Percentiles rank a stretch among this genome's conserved stretches.
Evolutionary conservation across 2,329 filamentous ascomycete species (phyloP).

Genomic region (Pestalotiopsis sp.): DNA sequence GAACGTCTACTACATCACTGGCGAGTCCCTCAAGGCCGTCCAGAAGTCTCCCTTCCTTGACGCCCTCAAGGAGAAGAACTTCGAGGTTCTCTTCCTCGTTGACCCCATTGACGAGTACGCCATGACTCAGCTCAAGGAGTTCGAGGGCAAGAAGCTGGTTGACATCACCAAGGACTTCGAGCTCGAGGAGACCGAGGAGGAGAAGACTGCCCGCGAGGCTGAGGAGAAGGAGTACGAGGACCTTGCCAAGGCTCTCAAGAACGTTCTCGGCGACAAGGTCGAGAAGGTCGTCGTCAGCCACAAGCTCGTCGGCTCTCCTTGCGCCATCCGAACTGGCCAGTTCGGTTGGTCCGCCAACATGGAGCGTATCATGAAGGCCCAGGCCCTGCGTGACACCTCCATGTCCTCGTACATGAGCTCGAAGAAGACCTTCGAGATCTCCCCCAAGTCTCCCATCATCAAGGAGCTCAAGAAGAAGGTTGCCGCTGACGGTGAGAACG

Average conservation of each 20-base stretch:
- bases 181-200: slow-evolving; percentile 99
- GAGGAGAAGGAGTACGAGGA: slow-evolving; percentile 98
- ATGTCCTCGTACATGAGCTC: slow-evolving; percentile 99
- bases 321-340: slow-evolving; percentile 98
- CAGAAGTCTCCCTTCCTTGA: slow-evolving; percentile 98
- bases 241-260: slow-evolving; percentile 97
- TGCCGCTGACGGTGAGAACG: slow-evolving; percentile 94
- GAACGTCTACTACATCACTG: slow-evolving; percentile 99
- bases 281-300: slow-evolving; percentile 99
- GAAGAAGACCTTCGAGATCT: slow-evolving; percentile 99
- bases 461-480: slow-evolving; percentile 99
- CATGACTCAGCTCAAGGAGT: slow-evolving; percentile 99
- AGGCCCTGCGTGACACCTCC: slow-evolving; percentile 98
- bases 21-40: slow-evolving; percentile 98
- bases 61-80: slow-evolving; percentile 97
- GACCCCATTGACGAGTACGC: slow-evolving; percentile 99
- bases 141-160: slow-evolving; percentile 99
- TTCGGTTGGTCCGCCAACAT: slow-evolving; percentile 99
- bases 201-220: slow-evolving; percentile 93
- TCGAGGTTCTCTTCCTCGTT: slow-evolving; percentile 98
- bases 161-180: slow-evolving; percentile 99
- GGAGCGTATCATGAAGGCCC: slow-evolving; percentile 99
- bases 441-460: slow-evolving; percentile 96
- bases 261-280: slow-evolving; percentile 97
- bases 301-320: slow-evolving; percentile 93